Evolutionary conservation across 2,329 filamentous ascomycete species (phyloP).

Genomic region (Colletotrichum sp.): DNA sequence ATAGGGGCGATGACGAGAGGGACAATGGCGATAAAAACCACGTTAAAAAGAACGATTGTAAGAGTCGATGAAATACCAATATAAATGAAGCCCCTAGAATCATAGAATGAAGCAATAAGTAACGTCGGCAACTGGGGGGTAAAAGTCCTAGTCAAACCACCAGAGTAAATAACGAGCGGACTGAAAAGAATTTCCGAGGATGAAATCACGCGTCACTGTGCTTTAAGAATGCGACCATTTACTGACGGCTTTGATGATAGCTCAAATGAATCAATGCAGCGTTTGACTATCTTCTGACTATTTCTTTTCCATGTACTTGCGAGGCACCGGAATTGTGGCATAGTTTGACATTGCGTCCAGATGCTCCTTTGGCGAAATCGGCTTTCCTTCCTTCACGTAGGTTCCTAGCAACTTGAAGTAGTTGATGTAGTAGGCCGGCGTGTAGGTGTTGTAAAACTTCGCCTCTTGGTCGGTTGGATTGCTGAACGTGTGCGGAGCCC

Average conservation of each 20-base stretch:
- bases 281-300: not conserved
- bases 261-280: not conserved
- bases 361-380: not conserved
- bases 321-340: not conserved
- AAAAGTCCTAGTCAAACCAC: not conserved
- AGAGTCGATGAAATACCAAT: not conserved
- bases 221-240: not conserved
- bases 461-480: constrained; percentile 28
- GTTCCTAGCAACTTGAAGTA: not conserved
- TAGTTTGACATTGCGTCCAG: not conserved
- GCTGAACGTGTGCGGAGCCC: constrained; percentile 28
- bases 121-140: not conserved
- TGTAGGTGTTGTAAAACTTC: constrained; percentile 27
- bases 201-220: not conserved
- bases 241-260: not conserved
- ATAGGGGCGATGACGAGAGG: no score
- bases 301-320: not conserved
- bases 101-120: not conserved
- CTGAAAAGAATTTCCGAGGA: not conserved
- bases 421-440: constrained; percentile 25
- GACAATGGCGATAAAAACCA: not conserved
- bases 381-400: not conserved
- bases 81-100: not conserved
- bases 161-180: not conserved
- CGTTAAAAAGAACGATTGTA: not conserved